Evolutionary conservation across 2,329 filamentous ascomycete species (phyloP), one percentile per base, ranked within the genome.

Genomic region (Fusarium sp.): DNA sequence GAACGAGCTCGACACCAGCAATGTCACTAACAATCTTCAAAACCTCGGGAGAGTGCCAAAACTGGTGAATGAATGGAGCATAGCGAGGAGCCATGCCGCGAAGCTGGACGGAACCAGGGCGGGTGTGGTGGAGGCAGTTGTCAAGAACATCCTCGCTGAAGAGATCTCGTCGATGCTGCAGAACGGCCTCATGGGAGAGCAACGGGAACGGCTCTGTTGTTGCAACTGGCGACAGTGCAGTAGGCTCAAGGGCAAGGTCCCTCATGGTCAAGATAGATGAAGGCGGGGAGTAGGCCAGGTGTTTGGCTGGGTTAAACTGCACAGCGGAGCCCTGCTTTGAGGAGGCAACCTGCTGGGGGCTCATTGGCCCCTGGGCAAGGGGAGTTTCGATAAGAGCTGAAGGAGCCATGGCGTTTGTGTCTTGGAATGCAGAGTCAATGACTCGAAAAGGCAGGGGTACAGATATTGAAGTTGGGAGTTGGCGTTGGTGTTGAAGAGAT

Each of bases 1-100:
- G 88, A 10, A 90, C 82, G 18, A 91, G 84, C 9, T 91, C 90
- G 27, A 91, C 84, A 13, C 89, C 88, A 23, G 89, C 89, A 58
- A 90, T 85, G 67, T 87, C 84, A 4, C 88, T 90, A 60, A 91
- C 83, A 73, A 87, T 86, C 7, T 83, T 81, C 6, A 91, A 84
- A 3, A 88, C 86, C 57, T 89, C 85, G 0, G 89, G 88, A 52
- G 86, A 85, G 62, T 86, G 89, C 90, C 90, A 92, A 56, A 81
- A 80, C 20, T 79, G 59, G 50, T 82, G 73, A 18, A 80, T 79
- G 66, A 82, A 83, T 0, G 78, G 77, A 5, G 80, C 74, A 48
- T 82, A 80, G 30, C 78, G 73, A 23, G 77, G 78, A 0, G 76
- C 76, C 77, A 78, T 81, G 57, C 72, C 81, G 23, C 75, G 79